Evolutionary conservation across 495 filamentous ascomycete genomes (phyloP), one percentile per base, ranked within the genome.

Genomic region (Trichocladium uniseriatum): DNA sequence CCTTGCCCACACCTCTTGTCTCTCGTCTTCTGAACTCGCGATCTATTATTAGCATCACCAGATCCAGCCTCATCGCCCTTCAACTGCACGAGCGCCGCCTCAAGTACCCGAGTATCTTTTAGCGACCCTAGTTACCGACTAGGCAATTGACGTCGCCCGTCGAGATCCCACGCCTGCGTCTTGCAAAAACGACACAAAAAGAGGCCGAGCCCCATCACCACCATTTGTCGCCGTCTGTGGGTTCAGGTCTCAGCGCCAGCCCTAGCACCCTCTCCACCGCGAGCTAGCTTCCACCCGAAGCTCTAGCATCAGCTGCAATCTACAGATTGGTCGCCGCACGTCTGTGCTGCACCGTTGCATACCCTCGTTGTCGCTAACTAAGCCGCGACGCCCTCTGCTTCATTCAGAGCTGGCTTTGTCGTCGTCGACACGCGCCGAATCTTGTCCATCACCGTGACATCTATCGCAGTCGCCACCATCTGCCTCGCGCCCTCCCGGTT

Each of bases 1-100:
- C 24, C n/a, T 18, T 6, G 18, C 46, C 53, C 51, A 44, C 48
- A 38, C 40, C 42, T 52, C 41, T 45, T 38, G 24, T 43, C 40
- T 52, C 49, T 58, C 50, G 52, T 59, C 56, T 45, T 50, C 53
- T 62, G 48, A 43, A 40, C 57, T 51, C 38, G 43, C 54, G 43
- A 52, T 56, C 59, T 64, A 64, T 64, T 54, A 55, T 64, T 64
- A 59, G 61, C 45, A 62, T 54, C 56, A 52, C 55, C 56, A 64
- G 54, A 52, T 58, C 61, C 56, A 63, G 59, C 59, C 58, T 62
- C 54, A 51, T 56, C 45, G 57, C 45, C 49, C 35, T 55, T 50
- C 44, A 39, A 58, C 61, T 63, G 61, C 65, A 65, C 63, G 38
- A 56, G 42, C 57, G 52, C 48, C 54, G 61, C 57, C 48, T 53